These are phyloP conservation scores for Neurospora sp. DNA, from an alignment of 495 filamentous ascomycete species.

Conservation along the genomic window DNA sequence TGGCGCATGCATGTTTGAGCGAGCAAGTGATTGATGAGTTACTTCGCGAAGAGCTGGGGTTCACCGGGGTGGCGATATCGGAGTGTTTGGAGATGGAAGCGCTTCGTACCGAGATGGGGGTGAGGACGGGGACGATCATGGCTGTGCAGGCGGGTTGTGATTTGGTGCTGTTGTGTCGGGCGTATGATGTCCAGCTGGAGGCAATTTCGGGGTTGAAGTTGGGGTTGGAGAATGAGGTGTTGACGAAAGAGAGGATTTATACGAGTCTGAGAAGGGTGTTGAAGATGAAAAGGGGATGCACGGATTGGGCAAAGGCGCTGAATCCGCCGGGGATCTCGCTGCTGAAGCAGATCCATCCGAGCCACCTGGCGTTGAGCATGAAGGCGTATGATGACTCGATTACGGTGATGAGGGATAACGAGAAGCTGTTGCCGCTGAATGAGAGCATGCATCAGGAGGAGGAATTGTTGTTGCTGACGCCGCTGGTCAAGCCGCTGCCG, in stretches of 20 bases:
- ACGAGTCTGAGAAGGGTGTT: conserved; percentile 66
- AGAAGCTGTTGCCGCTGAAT: conserved; percentile 65
- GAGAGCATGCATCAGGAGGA: conserved; percentile 70
- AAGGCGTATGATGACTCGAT: conserved; percentile 80
- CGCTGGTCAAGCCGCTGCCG: conserved; percentile 74
- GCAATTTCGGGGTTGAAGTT: conserved; percentile 76
- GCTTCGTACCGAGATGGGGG: conserved; percentile 78
- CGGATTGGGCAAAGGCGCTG: conserved; percentile 73
- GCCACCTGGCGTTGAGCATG: conserved; percentile 66
- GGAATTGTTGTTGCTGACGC: conserved; percentile 72
- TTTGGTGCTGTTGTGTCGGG: conserved; percentile 72
- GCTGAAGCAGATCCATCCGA: conserved; percentile 67
- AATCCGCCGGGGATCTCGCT: conserved; percentile 63
- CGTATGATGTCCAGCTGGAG: conserved; percentile 77
- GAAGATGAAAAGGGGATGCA: conserved; percentile 63
- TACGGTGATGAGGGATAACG: conserved; percentile 74
- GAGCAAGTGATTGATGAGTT: conserved; percentile 85
- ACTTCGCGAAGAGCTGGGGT: conserved; percentile 69
- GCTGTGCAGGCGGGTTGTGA: conserved; percentile 88
- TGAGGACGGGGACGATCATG: conserved; percentile 90
- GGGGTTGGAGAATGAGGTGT: conserved; percentile 75
- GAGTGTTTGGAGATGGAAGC: conserved; percentile 96
- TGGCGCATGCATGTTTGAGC: conserved; percentile 85
- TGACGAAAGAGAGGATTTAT: conserved; percentile 62
- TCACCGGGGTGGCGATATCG: conserved; percentile 83